Evolutionary conservation across 768 basidiomycete species (phyloP).

Genomic region (Termitomyces sp.): DNA sequence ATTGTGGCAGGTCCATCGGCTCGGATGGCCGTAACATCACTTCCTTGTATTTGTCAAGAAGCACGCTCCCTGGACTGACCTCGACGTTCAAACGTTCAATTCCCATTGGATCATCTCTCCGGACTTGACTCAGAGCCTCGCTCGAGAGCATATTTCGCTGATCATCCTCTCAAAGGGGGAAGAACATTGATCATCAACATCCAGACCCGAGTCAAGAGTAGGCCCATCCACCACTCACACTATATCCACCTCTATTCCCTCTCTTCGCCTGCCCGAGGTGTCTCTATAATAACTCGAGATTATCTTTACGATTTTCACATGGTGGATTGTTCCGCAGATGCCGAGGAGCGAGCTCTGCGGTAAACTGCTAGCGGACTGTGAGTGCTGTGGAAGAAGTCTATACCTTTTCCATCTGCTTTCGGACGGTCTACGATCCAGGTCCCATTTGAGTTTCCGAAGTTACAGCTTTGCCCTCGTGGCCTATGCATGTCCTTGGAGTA

Average conservation of each 20-base stretch:
- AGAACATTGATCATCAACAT: too few relatives aligned
- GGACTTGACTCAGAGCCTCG: not conserved
- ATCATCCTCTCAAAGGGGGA: too few relatives aligned
- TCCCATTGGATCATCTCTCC: not conserved
- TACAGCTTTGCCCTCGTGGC: conserved; percentile 31
- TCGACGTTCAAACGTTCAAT: too few relatives aligned
- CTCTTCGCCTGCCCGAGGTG: too few relatives aligned
- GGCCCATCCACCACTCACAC: not conserved
- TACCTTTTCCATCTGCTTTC: conserved; percentile 2
- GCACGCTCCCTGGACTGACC: not conserved
- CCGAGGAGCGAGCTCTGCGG: not conserved
- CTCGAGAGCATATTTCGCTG: not conserved
- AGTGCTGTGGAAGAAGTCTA: not conserved
- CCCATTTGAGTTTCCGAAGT: conserved; percentile 17
- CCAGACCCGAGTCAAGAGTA: not conserved
- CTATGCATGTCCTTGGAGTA: conserved; percentile 34
- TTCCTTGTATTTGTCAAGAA: not conserved
- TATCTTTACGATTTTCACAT: not conserved
- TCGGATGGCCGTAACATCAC: not conserved
- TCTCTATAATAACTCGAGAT: not conserved
- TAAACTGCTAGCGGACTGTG: not conserved
- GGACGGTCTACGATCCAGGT: conserved; percentile 9
- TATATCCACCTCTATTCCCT: not conserved
- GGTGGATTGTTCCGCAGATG: not conserved
- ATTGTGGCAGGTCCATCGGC: not conserved